Percentiles rank a stretch among this genome's conserved stretches.
phyloP scores from a whole-genome alignment of 2,329 filamentous ascomycete genomes.

The Aspergillus sp. region DNA sequence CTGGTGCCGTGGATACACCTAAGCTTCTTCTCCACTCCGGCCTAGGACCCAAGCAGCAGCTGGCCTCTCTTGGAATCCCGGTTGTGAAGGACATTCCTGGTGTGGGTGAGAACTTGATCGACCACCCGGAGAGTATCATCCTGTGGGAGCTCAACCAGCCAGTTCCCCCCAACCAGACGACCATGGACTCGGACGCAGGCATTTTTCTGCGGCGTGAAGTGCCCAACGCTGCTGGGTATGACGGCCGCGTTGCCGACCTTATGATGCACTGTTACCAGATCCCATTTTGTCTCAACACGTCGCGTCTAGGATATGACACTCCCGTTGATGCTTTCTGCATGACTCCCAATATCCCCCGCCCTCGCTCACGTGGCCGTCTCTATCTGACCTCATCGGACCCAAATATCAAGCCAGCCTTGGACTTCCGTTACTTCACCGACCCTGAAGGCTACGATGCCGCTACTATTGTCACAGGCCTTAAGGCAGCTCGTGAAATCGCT shows the following conservation, averaged over 20 bases:
- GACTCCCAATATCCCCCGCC: constrained; percentile 86
- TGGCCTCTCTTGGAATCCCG: constrained; percentile 54
- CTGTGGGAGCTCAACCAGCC: constrained; percentile 79
- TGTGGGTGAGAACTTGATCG: constrained; percentile 64
- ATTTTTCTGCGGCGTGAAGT: constrained; percentile 81
- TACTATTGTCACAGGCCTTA: constrained; percentile 74
- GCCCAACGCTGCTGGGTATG: constrained; percentile 65
- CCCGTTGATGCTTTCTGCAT: constrained; percentile 83
- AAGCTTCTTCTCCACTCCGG: constrained; percentile 60
- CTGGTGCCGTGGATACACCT: constrained; percentile 79
- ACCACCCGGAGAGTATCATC: constrained; percentile 67
- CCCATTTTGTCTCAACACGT: constrained; percentile 84
- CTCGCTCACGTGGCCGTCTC: constrained; percentile 72
- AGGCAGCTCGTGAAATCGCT: constrained; percentile 74
- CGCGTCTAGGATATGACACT: constrained; percentile 71
- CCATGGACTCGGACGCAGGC: constrained; percentile 87
- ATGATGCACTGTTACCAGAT: constrained; percentile 99
- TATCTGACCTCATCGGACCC: constrained; percentile 77
- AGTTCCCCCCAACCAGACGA: constrained; percentile 76
- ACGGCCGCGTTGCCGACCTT: constrained; percentile 76
- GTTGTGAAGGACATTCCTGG: constrained; percentile 61
- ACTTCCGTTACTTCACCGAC: constrained; percentile 89
- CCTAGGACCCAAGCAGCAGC: constrained; percentile 53
- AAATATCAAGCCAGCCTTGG: constrained; percentile 74
- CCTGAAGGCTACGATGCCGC: constrained; percentile 81